Evolutionary conservation across 2,329 filamentous ascomycete genomes (phyloP), one percentile per base, ranked within the genome.

Genomic region (Sordariomycetes sp.): DNA sequence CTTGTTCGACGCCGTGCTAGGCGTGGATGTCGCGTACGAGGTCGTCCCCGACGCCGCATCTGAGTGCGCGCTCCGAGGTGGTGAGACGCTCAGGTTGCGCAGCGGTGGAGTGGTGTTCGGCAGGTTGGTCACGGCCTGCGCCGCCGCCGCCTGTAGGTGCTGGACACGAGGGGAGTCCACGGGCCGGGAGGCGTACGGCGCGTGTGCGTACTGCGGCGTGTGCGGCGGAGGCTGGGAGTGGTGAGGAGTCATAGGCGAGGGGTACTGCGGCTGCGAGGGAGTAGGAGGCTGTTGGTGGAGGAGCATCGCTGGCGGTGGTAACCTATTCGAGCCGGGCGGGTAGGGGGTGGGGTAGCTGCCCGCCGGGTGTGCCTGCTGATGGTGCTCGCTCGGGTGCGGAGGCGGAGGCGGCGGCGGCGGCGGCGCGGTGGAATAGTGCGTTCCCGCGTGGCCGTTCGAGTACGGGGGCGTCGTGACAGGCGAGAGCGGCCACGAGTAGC

Each of bases 391-490:
- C 7, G 55, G 40, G 34, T 54, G 53, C 10, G 22, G n/a, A n/a
- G n/a, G n/a, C n/a, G n/a, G n/a, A n/a, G n/a, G n/a, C n/a, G n/a
- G n/a, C n/a, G n/a, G n/a, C n/a, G n/a, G 28, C 8, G 28, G 57
- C 22, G 58, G 58, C 34, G 58, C 69, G 1, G 68, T 64, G 6
- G 69, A 67, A 62, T 77, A 76, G 61, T 80, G 78, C 32, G 57
- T 46, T 32, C 35, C 51, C 5, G 51, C 40, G 16, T 32, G 56
- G 35, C 22, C 51, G 50, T 54, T 59, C 28, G 58, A 55, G 62
- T 77, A 82, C 0, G 79, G 79, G 53, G 80, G 79, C 24, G 79
- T 82, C 6, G 76, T 74, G 6, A 77, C 73, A 6, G 79, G 80
- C 24, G 79, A 82, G n/a, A 75, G 79, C 50, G 78, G 80, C 80